Conservation (phyloP, 805 yeast species). For the Wickerhamiella azymoides region DNA sequence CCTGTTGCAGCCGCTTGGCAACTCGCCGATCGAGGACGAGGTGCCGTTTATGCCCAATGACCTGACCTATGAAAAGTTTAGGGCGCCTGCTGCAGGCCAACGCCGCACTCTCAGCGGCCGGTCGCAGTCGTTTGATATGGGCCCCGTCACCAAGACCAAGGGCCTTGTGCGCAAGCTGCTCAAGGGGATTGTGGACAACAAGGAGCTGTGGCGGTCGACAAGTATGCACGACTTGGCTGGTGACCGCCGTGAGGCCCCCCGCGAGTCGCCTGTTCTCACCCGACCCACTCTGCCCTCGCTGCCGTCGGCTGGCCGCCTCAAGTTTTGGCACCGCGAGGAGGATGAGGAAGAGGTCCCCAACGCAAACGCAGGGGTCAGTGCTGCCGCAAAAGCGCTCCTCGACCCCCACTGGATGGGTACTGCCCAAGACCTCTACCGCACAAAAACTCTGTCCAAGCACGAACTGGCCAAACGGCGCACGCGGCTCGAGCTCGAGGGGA, state of each 20-base stretch:
- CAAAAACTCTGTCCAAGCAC: conserved; percentile 49
- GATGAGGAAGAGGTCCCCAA: not conserved
- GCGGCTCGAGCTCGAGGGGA: conserved; percentile 26
- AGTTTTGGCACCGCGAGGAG: conserved; percentile 6
- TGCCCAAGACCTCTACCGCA: conserved; percentile 52
- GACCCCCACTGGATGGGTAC: conserved; percentile 36
- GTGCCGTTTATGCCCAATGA: conserved; percentile 15
- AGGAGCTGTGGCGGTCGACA: not conserved
- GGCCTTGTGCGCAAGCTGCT: conserved; percentile 10
- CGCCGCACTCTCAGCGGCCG: conserved; percentile 8
- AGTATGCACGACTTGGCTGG: not conserved
- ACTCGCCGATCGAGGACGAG: conserved; percentile 15
- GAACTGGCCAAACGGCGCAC: conserved; percentile 62
- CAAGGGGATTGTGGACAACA: not conserved
- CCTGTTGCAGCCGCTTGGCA: conserved; percentile 1
- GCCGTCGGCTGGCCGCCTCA: not conserved
- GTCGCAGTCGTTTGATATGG: conserved; percentile 8
- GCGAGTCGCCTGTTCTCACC: not conserved
- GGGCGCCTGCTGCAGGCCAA: not conserved
- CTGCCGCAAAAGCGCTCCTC: conserved; percentile 6
- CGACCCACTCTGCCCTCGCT: not conserved
- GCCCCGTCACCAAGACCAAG: conserved; percentile 5
- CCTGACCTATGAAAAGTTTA: conserved; percentile 10
- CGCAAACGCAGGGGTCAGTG: not conserved
- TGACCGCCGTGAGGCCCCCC: not conserved